Evolutionary conservation across 345 rosid species (phyloP).

Genomic region (Trapa bicornis): DNA sequence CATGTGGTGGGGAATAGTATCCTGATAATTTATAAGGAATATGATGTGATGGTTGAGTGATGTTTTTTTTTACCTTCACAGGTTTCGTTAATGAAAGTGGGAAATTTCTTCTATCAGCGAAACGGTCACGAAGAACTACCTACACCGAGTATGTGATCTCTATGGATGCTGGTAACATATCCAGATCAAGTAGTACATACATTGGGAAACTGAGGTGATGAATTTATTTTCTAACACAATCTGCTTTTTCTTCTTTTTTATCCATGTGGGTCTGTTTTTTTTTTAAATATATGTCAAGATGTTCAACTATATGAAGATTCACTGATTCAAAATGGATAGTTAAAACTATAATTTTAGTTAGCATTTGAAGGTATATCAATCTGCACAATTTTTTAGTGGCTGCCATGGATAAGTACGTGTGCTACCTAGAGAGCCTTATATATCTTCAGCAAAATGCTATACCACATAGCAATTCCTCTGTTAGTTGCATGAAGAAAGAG

Average conservation of each 20-base stretch:
- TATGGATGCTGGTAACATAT: conserved; percentile 38
- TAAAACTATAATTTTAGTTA: too few relatives aligned
- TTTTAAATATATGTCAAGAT: neutral
- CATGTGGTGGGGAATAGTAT: too few relatives aligned
- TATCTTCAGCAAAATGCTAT: too few relatives aligned
- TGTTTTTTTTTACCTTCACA: conserved; percentile 5
- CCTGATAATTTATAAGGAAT: too few relatives aligned
- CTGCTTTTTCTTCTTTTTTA: neutral
- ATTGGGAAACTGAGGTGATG: conserved; percentile 37
- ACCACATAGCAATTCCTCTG: too few relatives aligned
- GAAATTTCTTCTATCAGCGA: conserved; percentile 33
- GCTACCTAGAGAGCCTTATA: too few relatives aligned
- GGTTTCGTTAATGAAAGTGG: conserved; percentile 35
- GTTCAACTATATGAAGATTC: too few relatives aligned
- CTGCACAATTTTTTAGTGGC: too few relatives aligned
- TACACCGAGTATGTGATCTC: conserved; percentile 41
- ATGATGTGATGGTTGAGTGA: neutral
- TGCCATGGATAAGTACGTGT: too few relatives aligned
- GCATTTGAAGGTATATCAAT: too few relatives aligned
- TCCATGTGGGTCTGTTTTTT: neutral
- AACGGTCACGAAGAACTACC: conserved; percentile 40
- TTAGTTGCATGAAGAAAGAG: too few relatives aligned
- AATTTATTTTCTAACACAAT: neutral
- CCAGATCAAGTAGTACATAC: conserved; percentile 38
- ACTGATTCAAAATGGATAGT: too few relatives aligned